Conservation (phyloP, 108 stramenopile genomes). For the Cyclotella distinguenda region DNA sequence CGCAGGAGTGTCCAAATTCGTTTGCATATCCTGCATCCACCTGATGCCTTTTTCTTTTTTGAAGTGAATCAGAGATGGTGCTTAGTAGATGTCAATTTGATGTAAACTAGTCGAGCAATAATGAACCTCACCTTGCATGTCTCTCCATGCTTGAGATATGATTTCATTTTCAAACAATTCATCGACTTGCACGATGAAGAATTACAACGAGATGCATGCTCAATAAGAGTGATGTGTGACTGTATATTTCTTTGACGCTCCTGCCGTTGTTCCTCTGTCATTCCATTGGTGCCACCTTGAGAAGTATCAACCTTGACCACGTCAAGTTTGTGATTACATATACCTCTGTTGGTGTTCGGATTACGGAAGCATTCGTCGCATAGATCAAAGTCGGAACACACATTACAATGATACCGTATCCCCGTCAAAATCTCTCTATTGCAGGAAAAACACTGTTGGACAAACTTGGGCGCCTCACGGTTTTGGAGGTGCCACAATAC, state of each 20-base stretch:
- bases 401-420: constrained; percentile 80
- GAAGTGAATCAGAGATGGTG: neutral
- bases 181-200: constrained; percentile 76
- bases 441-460: constrained; percentile 85
- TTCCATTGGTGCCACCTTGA: constrained; percentile 44
- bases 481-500: constrained; percentile 98
- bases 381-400: constrained; percentile 91
- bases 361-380: constrained; percentile 82
- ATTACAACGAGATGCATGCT: constrained; percentile 92
- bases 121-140: constrained; percentile 61
- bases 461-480: constrained; percentile 93
- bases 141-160: constrained; percentile 75
- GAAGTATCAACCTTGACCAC: constrained; percentile 67
- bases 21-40: constrained; percentile 94
- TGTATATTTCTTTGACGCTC: constrained; percentile 86
- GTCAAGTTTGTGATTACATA: constrained; percentile 75
- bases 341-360: constrained; percentile 72
- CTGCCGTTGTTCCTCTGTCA: constrained; percentile 72
- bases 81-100: neutral
- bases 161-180: constrained; percentile 97
- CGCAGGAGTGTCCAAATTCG: constrained; percentile 93
- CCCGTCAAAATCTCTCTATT: constrained; percentile 82
- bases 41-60: constrained; percentile 59
- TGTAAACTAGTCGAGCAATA: neutral
- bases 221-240: constrained; percentile 95